Base-by-base conservation (phyloP, 495 filamentous ascomycete species). In the Aspergillus egyptiacus region DNA sequence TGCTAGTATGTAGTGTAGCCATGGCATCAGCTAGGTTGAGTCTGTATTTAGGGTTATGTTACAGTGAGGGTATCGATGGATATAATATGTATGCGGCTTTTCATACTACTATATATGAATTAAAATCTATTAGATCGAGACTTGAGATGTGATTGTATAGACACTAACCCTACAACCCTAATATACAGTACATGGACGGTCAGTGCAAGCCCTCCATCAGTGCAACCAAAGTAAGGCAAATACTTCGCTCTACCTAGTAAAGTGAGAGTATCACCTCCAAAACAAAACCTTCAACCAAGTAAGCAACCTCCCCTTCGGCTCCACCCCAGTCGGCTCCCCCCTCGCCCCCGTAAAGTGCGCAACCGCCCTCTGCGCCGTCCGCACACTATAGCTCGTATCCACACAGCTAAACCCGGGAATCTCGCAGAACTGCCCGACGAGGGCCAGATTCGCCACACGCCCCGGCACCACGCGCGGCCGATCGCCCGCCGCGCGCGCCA, bases 361-460 rank as follows among this genome's bases (percentile, higher is more conserved):
- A 7, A 67, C 61, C 6, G 65, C 64, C 47, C 59, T 51, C 55
- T 66, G 57, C 24, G 66, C 66, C 17, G 50, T 49, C 18, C 64
- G 46, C 8, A 70, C 60, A 34, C 59, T 61, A 49, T 70, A 68
- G 31, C 67, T 65, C 35, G 62, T 54, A 15, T 53, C 62, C 32
- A 64, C 60, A 7, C 62, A 55, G n/a, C 58, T 63, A 46, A 67
- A 58, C 19, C 55, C 54, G 15, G 44, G 30, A 23, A 67, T 59
- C 50, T 68, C 63, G 7, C 55, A 59, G 52, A 65, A 70, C 48
- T 67, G 67, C 0, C 65, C 65, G 11, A 70, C 20, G 2, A 61
- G 22, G 5, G 56, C 67, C 7, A 70, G 18, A 48, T 70, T 70
- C 18, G 46, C 54, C 8, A 52, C 59, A 14, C 50, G 41, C 14